Evolutionary conservation across 352 stramenopile genomes (phyloP), one percentile per base, ranked within the genome.

Genomic region (Aphanomyces euteiches): DNA sequence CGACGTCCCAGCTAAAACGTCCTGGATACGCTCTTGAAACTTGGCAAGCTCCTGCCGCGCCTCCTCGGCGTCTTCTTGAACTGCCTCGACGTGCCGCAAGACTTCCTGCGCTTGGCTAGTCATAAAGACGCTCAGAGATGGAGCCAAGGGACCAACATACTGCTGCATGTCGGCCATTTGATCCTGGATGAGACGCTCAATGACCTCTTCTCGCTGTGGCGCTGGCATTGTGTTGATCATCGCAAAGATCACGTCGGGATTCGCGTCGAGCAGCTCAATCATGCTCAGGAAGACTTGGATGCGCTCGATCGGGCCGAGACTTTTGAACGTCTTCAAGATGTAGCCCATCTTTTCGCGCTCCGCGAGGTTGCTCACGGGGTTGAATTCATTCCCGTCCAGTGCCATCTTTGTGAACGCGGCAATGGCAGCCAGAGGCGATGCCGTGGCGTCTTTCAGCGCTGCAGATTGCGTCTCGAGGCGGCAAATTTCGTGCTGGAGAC

Each of bases 311-410:
- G 7, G 39, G 7, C 56, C 19, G 7, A 70, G 47, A 21, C 17
- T 37, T 12, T 70, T 21, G n/a, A 70, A 63, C 17, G 64, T 63
- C 43, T 60, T 64, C 38, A 70, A 21, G 41, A 67, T 50, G 43
- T 56, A 50, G 10, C 64, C 48, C 37, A 70, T 56, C 12, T 70
- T 47, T 21, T 70, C 48, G 2, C 54, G 54, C 28, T 61, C 5
- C 15, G 19, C 54, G 28, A 61, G 39, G 5, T 37, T 61, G 19
- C 28, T 37, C 6, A 37, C 54, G 34, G 54, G 54, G 54, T 61
- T 61, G 54, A 40, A 61, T 7, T 37, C 13, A 37, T 61, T 61
- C 28, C 21, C 43, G 17, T 12, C 10, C 43, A 61, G 28, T 12
- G 21, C 54, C 7, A 40, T 12, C 21, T 61, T 61, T 7, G 54